Base-by-base conservation (phyloP, 352 stramenopile genomes). In the Phytophthora lateralis region DNA sequence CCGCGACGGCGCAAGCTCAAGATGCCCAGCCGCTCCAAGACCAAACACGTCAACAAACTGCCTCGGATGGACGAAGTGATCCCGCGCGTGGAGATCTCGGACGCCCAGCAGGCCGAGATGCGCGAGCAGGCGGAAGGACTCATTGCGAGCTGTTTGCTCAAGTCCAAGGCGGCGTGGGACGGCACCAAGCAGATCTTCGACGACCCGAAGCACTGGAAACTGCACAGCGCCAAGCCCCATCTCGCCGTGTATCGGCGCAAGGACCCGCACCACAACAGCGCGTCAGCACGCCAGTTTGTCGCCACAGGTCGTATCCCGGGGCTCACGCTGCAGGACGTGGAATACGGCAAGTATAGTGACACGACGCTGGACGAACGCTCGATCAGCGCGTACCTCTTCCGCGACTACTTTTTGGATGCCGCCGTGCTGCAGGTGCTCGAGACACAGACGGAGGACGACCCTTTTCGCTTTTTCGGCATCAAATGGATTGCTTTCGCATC, bases 391-490 rank as follows among this genome's bases (percentile, higher is more conserved):
- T 82, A 87, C 47, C 52, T 88, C 43, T 87, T 76, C 55, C 63
- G 74, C 9, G 81, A 90, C 30, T 75, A 78, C 54, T 90, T 90
- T 50, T 52, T 93, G 24, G 84, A 93, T 55, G 84, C 81, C 1
- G 84, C 73, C 2, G 72, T 92, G 48, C 73, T 92, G n/a, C 58
- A 80, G n/a, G 60, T 80, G 3, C 71, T 85, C 8, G 80, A 90
- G 53, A 71, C 75, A 7, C 76, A 87, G 65, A 85, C 67, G 6
- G 71, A 82, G 1, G 72, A 79, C 57, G 83, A 92, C 38, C 60
- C 70, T 35, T 92, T 92, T 58, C 66, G 69, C 37, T 90, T 90
- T 50, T 90, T 89, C 53, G 83, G 83, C n/a, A 66, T 92, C 42
- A 92, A 92, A 58, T 92, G 83, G 83, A 70, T 85, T 42, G 79